Evolutionary conservation across 1,139 yeast species (phyloP).

Genomic region (Pichia cactophila): DNA sequence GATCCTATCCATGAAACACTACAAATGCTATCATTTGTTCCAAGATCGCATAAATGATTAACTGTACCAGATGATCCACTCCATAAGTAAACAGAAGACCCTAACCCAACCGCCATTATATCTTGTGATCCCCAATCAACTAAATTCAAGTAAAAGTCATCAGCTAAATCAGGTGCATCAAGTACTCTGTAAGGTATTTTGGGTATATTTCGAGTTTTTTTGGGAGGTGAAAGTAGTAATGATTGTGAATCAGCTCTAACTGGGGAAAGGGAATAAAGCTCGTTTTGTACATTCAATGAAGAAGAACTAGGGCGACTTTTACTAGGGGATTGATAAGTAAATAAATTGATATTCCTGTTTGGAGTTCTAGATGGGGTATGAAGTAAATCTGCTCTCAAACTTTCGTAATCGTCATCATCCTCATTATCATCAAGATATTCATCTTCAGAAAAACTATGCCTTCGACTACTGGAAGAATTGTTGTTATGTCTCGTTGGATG

Average conservation of each 20-base stretch:
- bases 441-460: slow-evolving; percentile 14
- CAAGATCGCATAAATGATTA: slow-evolving; percentile 66
- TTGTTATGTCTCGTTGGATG: neutral
- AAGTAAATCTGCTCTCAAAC: slow-evolving; percentile 12
- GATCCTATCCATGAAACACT: slow-evolving; percentile 89
- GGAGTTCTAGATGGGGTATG: slow-evolving; percentile 45
- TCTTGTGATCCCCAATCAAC: slow-evolving; percentile 96
- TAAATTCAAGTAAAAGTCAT: slow-evolving; percentile 84
- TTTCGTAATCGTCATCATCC: slow-evolving; percentile 17
- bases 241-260: slow-evolving; percentile 84
- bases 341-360: slow-evolving; percentile 38
- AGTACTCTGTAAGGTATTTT: slow-evolving; percentile 88
- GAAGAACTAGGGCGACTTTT: slow-evolving; percentile 52
- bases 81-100: slow-evolving; percentile 84
- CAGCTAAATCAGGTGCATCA: slow-evolving; percentile 94
- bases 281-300: slow-evolving; percentile 57
- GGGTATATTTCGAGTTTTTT: slow-evolving; percentile 67
- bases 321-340: slow-evolving; percentile 65
- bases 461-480: neutral
- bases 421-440: neutral
- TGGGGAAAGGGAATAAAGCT: slow-evolving; percentile 75
- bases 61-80: slow-evolving; percentile 84
- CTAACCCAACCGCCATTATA: slow-evolving; percentile 82
- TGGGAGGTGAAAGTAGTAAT: slow-evolving; percentile 71
- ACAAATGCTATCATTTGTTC: slow-evolving; percentile 58